Conservation (phyloP, 2,329 filamentous ascomycete species). For the Trichophyton schoenleinii region DNA sequence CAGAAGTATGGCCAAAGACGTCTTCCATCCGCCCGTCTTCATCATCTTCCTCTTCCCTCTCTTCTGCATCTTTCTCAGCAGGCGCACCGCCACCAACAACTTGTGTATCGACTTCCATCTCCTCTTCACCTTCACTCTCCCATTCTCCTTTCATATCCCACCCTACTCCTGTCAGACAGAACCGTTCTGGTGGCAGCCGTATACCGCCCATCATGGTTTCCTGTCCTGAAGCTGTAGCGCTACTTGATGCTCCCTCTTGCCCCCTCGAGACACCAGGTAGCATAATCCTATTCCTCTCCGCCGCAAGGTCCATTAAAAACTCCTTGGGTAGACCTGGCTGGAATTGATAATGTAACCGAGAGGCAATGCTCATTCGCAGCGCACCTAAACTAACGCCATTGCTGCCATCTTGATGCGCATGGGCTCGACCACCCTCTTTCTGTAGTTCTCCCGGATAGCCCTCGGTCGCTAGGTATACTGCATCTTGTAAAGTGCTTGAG, state of each 20-base stretch:
- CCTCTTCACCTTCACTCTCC: slow-evolving; percentile 17
- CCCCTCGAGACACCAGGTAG: slow-evolving; percentile 44
- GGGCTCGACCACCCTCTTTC: slow-evolving; percentile 19
- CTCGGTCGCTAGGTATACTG: slow-evolving; percentile 39
- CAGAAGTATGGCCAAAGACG: slow-evolving; percentile 34
- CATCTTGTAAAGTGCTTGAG: slow-evolving; percentile 40
- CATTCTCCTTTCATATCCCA: slow-evolving; percentile 45
- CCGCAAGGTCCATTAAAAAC: slow-evolving; percentile 46
- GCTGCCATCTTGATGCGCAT: slow-evolving; percentile 22
- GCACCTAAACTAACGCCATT: slow-evolving; percentile 43
- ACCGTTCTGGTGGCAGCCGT: slow-evolving; percentile 49
- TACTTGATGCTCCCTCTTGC: slow-evolving; percentile 22
- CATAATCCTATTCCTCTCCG: slow-evolving; percentile 42
- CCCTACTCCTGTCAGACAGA: slow-evolving; percentile 45
- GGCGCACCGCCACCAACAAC: slow-evolving; percentile 14
- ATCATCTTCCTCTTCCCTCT: slow-evolving; percentile 29
- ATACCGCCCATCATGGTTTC: slow-evolving; percentile 40
- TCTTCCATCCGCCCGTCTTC: slow-evolving; percentile 38
- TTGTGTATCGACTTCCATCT: slow-evolving; percentile 8
- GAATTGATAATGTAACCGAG: slow-evolving; percentile 49
- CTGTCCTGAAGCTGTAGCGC: slow-evolving; percentile 15
- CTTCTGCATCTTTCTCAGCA: slow-evolving; percentile 17
- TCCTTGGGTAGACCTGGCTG: slow-evolving; percentile 48
- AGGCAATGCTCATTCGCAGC: slow-evolving; percentile 49
- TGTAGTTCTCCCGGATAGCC: slow-evolving; percentile 35